Conservation (phyloP, 129 eudicot genomes). For the Solidago caesia region DNA sequence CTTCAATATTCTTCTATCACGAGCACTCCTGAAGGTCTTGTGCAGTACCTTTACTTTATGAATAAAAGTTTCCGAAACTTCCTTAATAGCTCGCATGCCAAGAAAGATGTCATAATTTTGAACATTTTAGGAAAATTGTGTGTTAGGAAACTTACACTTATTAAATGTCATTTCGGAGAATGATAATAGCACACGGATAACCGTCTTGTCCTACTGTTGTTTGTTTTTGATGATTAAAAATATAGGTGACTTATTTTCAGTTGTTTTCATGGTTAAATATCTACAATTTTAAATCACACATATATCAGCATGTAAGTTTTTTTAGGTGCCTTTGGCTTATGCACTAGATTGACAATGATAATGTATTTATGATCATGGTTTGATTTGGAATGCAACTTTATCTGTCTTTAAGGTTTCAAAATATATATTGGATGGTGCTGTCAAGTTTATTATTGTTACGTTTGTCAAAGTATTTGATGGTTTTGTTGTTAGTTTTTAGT, state of each 20-base stretch:
- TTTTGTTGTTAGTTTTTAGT: constrained; percentile 5
- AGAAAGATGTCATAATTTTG: too few species aligned
- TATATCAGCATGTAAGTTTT: neutral
- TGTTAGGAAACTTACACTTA: too few species aligned
- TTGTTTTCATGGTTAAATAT: neutral
- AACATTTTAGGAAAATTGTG: too few species aligned
- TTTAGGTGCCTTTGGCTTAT: neutral
- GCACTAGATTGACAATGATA: neutral
- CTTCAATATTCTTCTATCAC: too few species aligned
- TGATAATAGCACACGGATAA: neutral
- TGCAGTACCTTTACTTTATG: too few species aligned
- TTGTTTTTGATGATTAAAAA: neutral
- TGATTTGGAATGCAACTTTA: neutral
- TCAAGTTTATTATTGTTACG: neutral
- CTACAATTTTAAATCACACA: neutral
- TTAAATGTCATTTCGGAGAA: too few species aligned
- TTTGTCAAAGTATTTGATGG: constrained; percentile 8
- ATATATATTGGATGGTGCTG: neutral
- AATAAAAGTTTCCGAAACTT: too few species aligned
- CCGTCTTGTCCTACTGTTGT: neutral
- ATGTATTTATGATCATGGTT: neutral
- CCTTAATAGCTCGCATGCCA: too few species aligned
- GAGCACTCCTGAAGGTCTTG: too few species aligned
- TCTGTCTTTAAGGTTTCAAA: neutral
- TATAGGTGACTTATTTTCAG: neutral